phyloP scores from a whole-genome alignment of 805 yeast genomes.

The Kuraishia ogatae region DNA sequence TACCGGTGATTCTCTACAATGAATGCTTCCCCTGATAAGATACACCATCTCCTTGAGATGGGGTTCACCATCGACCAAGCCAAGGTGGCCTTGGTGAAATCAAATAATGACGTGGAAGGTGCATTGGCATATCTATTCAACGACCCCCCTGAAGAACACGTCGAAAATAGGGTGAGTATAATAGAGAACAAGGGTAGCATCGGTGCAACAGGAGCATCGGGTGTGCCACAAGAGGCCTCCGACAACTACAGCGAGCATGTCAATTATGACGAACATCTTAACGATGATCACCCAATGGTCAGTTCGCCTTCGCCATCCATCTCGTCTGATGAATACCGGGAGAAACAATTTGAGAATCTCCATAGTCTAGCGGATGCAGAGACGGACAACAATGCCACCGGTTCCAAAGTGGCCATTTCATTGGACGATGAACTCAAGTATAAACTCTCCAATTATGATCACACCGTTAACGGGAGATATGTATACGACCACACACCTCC shows the following conservation, averaged over 20 bases:
- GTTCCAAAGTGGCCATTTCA: background rate
- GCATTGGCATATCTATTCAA: constrained; percentile 30
- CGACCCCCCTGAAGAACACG: constrained; percentile 8
- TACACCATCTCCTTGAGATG: constrained; percentile 16
- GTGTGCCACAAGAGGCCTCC: background rate
- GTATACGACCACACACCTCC: background rate
- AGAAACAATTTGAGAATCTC: background rate
- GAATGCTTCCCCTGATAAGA: constrained; percentile 8
- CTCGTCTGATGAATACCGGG: background rate
- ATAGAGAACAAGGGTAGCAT: background rate
- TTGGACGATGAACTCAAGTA: background rate
- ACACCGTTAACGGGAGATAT: no score
- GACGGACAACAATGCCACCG: background rate
- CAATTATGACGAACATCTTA: background rate
- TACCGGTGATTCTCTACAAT: background rate
- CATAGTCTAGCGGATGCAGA: background rate
- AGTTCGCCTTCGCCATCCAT: background rate
- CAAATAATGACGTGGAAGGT: constrained; percentile 22
- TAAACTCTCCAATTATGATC: background rate
- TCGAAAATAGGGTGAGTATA: background rate
- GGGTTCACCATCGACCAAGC: constrained; percentile 31
- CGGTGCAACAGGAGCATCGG: background rate
- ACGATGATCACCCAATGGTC: background rate
- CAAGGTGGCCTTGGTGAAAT: constrained; percentile 24
- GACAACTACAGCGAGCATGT: background rate